A percentile compares a stretch with the other conserved stretches of the same genome.
phyloP scores from a whole-genome alignment of 495 filamentous ascomycete species.

The Aspergillus panamensis region DNA sequence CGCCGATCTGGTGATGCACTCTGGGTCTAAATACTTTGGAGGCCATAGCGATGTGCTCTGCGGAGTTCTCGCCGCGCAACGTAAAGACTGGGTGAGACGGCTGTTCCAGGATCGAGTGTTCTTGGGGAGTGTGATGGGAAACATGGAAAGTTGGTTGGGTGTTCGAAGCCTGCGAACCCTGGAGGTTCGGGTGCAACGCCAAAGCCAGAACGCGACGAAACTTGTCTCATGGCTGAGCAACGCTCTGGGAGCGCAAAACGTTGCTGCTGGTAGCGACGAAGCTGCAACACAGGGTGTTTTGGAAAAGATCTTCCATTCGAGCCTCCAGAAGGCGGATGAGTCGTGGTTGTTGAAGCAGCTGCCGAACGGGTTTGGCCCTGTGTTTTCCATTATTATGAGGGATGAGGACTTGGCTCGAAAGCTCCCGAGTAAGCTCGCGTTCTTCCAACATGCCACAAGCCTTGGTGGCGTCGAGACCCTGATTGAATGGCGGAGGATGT shows the following conservation, averaged over 20 bases:
- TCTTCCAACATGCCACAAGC: conserved; percentile 94
- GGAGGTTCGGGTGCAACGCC: conserved; percentile 72
- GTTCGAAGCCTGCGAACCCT: conserved; percentile 81
- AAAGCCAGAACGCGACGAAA: conserved; percentile 61
- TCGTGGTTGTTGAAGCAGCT: conserved; percentile 83
- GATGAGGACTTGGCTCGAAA: conserved; percentile 55
- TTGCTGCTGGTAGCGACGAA: conserved; percentile 33
- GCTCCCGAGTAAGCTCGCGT: conserved; percentile 70
- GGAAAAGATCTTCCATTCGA: conserved; percentile 66
- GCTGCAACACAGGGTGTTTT: conserved; percentile 52
- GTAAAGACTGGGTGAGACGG: conserved; percentile 51
- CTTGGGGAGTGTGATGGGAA: conserved; percentile 86
- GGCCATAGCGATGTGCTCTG: conserved; percentile 90
- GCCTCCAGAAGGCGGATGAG: conserved; percentile 61
- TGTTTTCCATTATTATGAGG: conserved; percentile 72
- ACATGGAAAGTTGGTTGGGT: conserved; percentile 87
- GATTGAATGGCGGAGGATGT: conserved; percentile 72
- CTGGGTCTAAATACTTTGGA: conserved; percentile 91
- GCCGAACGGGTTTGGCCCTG: conserved; percentile 86
- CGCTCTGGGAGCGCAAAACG: conserved; percentile 34
- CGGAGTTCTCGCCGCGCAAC: conserved; percentile 68
- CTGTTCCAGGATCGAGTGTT: conserved; percentile 63
- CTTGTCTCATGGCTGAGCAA: conserved; percentile 69
- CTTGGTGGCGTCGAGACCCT: conserved; percentile 91
- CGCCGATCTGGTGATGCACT: conserved; percentile 85